Base-by-base conservation (phyloP, 2,329 filamentous ascomycete species). In the Hansfordia pulvinata region DNA sequence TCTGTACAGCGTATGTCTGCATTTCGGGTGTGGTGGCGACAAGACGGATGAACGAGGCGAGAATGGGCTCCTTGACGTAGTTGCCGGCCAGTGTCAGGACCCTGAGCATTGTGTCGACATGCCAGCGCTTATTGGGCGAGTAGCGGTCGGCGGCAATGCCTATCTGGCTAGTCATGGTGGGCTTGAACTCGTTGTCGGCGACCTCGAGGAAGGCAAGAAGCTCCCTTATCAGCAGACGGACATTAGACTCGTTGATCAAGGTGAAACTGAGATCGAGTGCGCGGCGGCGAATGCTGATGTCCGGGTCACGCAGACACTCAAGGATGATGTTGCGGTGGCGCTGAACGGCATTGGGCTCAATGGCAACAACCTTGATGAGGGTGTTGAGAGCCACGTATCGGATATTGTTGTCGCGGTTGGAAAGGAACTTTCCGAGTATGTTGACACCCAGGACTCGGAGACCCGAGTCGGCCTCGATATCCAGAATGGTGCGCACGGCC, bases 371-470 rank as follows among this genome's bases (percentile, higher is more conserved):
- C 55, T 94, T 96, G 58, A 94, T 92, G 26, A 98, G 62, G 0
- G 90, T 98, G 54, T 98, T 98, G 27, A 98, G 64, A 11, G 90
- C 90, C 27, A 98, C 90, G 47, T 98, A 98, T 52, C 90, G 79
- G 43, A 98, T 98, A 49, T 98, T 98, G 64, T 98, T 98, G 56
- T 98, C 90, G 41, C 88, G 77, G 60, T 98, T 98, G n/a, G 86
- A 78, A 35, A 98, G 58, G 57, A 98, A 98, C 50, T 96, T 98
- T 49, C 92, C 90, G 14, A 98, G 71, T 38, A 98, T 98, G 49
- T 98, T 98, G 41, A 98, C 90, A 44, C 90, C 90, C 15, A 98
- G 67, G 13, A 98, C 90, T 26, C 92, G 70, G 35, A 98, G 60
- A 19, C 90, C 88, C 8, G 90, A 93, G 48, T 98, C 92, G 13